Percentiles rank a stretch among this genome's conserved stretches.
These are phyloP conservation scores for Cephalotrichum gorgonifer DNA, from an alignment of 2,329 filamentous ascomycete species.

Conservation along the genomic window DNA sequence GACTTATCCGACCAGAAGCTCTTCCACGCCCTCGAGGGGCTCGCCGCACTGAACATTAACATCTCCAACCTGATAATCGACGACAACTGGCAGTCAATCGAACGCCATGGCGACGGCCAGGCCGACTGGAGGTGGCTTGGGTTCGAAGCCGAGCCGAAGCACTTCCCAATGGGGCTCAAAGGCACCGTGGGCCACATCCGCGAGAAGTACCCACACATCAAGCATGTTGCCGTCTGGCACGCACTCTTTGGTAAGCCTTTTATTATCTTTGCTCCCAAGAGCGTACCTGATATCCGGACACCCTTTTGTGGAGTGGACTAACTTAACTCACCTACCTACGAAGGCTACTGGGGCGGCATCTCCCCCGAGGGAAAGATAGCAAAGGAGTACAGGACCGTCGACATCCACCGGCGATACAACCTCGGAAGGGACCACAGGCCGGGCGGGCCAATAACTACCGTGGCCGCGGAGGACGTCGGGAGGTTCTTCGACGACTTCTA, in stretches of 20 bases:
- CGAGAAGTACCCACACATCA: constrained; percentile 57
- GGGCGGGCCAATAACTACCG: constrained; percentile 58
- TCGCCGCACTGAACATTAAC: constrained; percentile 63
- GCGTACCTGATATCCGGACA: too few species aligned
- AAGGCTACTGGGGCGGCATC: constrained; percentile 85
- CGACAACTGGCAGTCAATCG: constrained; percentile 87
- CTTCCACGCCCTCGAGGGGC: constrained; percentile 58
- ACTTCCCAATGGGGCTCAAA: constrained; percentile 74
- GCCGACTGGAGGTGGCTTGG: constrained; percentile 60
- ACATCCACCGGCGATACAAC: constrained; percentile 25
- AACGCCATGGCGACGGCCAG: constrained; percentile 36
- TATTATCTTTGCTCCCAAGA: not conserved
- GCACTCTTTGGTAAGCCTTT: constrained; percentile 45
- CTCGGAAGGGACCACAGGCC: constrained; percentile 24
- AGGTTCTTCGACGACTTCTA: constrained; percentile 91
- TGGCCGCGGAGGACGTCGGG: constrained; percentile 63
- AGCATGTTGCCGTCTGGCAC: constrained; percentile 91
- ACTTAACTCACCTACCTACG: not conserved
- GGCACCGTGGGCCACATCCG: constrained; percentile 61
- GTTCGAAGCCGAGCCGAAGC: constrained; percentile 74
- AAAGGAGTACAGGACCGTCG: constrained; percentile 65
- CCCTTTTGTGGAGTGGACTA: not conserved
- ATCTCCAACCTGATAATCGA: constrained; percentile 87
- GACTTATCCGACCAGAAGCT: constrained; percentile 73
- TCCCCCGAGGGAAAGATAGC: constrained; percentile 65